Conservation (phyloP, 2,329 filamentous ascomycete genomes). For the Neonectria sp. region DNA sequence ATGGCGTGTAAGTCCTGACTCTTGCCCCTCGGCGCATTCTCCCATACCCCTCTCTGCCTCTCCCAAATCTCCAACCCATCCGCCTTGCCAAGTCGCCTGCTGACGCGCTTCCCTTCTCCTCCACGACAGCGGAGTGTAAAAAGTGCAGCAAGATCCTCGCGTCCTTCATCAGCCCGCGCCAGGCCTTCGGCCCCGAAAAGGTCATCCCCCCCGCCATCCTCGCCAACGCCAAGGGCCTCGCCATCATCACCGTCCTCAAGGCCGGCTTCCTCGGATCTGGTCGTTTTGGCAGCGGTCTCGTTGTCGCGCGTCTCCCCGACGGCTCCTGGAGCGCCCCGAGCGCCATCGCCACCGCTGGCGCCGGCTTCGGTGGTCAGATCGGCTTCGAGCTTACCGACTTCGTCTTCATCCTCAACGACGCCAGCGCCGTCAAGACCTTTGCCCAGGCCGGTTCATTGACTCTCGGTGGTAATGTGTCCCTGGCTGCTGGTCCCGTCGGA, state of each 20-base stretch:
- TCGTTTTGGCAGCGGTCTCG: constrained; percentile 85
- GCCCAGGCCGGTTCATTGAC: constrained; percentile 93
- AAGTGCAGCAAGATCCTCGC: constrained; percentile 97
- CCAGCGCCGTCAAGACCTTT: constrained; percentile 91
- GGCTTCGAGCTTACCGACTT: constrained; percentile 93
- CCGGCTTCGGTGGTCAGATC: constrained; percentile 88
- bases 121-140: constrained; percentile 86
- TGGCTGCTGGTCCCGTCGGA: constrained; percentile 94
- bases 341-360: constrained; percentile 85
- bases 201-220: constrained; percentile 94
- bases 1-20: constrained; percentile 73
- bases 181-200: constrained; percentile 96
- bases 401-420: constrained; percentile 98
- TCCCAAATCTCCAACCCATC: constrained; percentile 18
- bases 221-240: constrained; percentile 91
- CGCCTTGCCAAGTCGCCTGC: constrained; percentile 25
- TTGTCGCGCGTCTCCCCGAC: constrained; percentile 84
- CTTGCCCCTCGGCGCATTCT: constrained; percentile 35
- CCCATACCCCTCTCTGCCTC: constrained; percentile 36
- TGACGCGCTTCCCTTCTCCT: constrained; percentile 22
- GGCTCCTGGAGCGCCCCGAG: constrained; percentile 86
- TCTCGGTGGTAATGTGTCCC: constrained; percentile 94
- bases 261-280: constrained; percentile 88
- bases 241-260: constrained; percentile 89
- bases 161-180: constrained; percentile 93